A percentile compares a stretch with the other conserved stretches of the same genome.
Evolutionary conservation across 116 monocot species (phyloP).

Genomic region (Cymodocea nodosa): DNA sequence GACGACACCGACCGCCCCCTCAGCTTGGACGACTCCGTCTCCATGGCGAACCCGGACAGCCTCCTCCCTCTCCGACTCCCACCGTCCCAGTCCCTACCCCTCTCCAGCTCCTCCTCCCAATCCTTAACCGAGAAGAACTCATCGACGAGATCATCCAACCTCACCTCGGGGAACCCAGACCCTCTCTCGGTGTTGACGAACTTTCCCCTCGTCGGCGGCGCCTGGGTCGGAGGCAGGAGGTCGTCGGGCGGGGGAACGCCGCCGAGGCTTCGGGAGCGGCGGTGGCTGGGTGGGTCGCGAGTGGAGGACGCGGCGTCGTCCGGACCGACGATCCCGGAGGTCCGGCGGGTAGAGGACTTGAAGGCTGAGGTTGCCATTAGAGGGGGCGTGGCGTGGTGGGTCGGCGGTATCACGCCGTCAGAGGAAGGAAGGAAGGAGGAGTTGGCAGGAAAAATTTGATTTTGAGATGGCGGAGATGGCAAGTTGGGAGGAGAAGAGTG

Average conservation of each 20-base stretch:
- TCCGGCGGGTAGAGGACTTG: conserved; percentile 30
- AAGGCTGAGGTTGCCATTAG: conserved; percentile 50
- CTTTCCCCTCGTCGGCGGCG: conserved; percentile 30
- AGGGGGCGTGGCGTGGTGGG: neutral
- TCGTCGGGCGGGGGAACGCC: conserved; percentile 33
- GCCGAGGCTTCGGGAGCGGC: conserved; percentile 75
- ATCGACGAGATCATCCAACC: conserved; percentile 53
- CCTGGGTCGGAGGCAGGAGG: conserved; percentile 15
- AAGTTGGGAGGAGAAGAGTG: too few relatives aligned
- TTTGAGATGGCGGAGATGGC: too few relatives aligned
- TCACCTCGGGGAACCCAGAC: conserved; percentile 49
- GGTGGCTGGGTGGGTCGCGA: conserved; percentile 10
- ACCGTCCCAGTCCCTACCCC: conserved; percentile 1
- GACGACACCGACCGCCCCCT: conserved; percentile 61
- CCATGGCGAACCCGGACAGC: conserved; percentile 32
- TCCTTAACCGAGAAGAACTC: conserved; percentile 57
- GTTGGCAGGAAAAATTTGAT: too few relatives aligned
- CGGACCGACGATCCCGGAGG: conserved; percentile 9
- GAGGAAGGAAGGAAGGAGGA: too few relatives aligned
- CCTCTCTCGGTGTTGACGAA: conserved; percentile 71
- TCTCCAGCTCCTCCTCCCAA: neutral
- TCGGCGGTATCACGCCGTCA: too few relatives aligned
- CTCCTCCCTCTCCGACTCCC: conserved; percentile 9
- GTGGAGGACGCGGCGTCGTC: conserved; percentile 27
- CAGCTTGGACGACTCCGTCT: conserved; percentile 37